Conservation (phyloP, 495 filamentous ascomycete genomes). For the Cryomyces antarcticus region DNA sequence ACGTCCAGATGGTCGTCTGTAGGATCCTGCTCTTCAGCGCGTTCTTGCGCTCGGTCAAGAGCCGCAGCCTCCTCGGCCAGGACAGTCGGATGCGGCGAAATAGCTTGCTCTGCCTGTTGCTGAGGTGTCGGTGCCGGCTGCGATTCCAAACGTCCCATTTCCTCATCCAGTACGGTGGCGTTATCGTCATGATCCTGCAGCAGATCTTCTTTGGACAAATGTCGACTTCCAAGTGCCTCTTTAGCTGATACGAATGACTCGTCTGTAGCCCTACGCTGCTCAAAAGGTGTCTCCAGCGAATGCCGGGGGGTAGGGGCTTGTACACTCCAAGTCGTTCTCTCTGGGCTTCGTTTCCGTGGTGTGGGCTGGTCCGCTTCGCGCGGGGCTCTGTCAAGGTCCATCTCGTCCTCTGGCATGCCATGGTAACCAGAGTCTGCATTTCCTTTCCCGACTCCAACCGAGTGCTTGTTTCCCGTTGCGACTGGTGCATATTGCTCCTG, state of each 20-base stretch:
- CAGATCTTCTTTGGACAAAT: background rate
- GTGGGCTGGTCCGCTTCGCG: background rate
- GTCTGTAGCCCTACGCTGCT: background rate
- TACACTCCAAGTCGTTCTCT: too few relatives aligned
- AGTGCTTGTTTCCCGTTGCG: constrained; percentile 4
- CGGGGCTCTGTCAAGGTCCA: constrained; percentile 18
- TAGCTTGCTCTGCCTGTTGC: background rate
- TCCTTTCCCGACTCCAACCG: constrained; percentile 6
- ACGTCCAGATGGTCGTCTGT: too few relatives aligned
- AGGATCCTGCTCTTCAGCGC: too few relatives aligned
- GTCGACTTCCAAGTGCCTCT: background rate
- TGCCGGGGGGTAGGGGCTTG: background rate
- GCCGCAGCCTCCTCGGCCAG: too few relatives aligned
- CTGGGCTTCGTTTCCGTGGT: background rate
- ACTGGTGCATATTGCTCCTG: background rate
- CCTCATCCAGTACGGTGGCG: background rate
- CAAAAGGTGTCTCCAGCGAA: background rate
- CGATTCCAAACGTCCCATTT: background rate
- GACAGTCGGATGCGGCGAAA: too few relatives aligned
- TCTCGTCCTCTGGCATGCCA: constrained; percentile 43
- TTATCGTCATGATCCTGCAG: constrained; percentile 1
- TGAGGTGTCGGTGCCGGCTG: background rate
- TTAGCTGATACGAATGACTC: constrained; percentile 3
- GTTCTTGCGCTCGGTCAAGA: too few relatives aligned
- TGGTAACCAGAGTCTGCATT: constrained; percentile 62